These are phyloP conservation scores for Phytophthora uliginosa DNA, from an alignment of 352 stramenopile genomes.

Conservation along the genomic window DNA sequence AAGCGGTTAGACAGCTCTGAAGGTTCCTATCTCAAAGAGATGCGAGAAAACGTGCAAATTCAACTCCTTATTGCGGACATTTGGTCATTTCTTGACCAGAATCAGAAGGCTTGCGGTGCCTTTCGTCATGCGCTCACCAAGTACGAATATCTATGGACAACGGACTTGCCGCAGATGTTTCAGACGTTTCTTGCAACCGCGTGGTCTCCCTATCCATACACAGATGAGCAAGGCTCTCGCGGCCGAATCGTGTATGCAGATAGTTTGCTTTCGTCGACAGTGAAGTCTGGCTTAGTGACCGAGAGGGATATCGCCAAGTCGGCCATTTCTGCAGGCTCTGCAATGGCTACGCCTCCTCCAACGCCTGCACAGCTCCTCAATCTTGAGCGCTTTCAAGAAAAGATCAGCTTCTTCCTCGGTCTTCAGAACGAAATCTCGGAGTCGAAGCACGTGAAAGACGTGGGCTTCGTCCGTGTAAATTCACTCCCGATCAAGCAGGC, in stretches of 20 bases:
- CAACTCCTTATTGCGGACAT: conserved; percentile 84
- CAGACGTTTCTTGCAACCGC: conserved; percentile 78
- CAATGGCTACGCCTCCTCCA: conserved; percentile 47
- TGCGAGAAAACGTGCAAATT: conserved; percentile 87
- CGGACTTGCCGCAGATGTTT: conserved; percentile 92
- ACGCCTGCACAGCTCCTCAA: conserved; percentile 84
- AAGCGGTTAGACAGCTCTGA: conserved; percentile 90
- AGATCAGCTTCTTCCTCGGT: conserved; percentile 89
- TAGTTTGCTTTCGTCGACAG: conserved; percentile 28
- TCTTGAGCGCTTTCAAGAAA: conserved; percentile 90
- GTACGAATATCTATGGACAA: conserved; percentile 95
- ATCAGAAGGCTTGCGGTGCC: conserved; percentile 69
- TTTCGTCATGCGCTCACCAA: conserved; percentile 84
- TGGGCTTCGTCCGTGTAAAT: conserved; percentile 95
- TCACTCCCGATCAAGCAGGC: conserved; percentile 96
- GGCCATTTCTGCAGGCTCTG: conserved; percentile 21
- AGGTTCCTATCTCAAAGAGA: conserved; percentile 91
- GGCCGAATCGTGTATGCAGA: conserved; percentile 39
- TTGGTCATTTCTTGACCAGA: conserved; percentile 83
- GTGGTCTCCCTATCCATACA: conserved; percentile 60
- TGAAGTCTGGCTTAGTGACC: conserved; percentile 10
- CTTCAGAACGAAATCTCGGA: conserved; percentile 93
- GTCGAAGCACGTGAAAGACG: conserved; percentile 86
- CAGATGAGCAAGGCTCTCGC: conserved; percentile 24
- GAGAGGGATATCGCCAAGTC: conserved; percentile 22